Base-by-base conservation (phyloP, 106 monocot genomes). In the Phalaenopsis equestris region DNA sequence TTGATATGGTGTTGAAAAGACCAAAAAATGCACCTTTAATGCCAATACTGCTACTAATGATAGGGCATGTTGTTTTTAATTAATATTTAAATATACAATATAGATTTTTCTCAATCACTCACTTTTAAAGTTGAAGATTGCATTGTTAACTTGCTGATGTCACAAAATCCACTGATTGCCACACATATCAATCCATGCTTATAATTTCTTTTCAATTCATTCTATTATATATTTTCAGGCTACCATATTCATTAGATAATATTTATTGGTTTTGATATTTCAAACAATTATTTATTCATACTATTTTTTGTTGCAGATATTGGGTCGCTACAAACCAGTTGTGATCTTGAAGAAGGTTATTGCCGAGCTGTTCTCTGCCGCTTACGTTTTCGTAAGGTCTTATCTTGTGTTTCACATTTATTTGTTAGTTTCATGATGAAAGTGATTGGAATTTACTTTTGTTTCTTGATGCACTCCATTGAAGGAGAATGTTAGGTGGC, bases 301-400 rank as follows among this genome's bases (percentile, higher is more conserved):
- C 74, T 74, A 74, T 74, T 42, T 74, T 42, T 43, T 74, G 42
- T 74, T 74, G 74, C 89, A 98, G 98, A 90, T 86, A 36, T 87
- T 72, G 94, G 91, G 73, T 80, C 88, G 41, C 83, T 98, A 56
- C 98, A 98, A 79, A 81, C 70, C 15, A 88, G 90, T 88, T 81
- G 83, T 81, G 86, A 93, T 79, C 48, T 92, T 41, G 94, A 94
- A 91, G 98, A 98, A 72, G 94, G 87, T 84, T 98, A 87, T 76
- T 98, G 98, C 80, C 89, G 85, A 86, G 92, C 98, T 78, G 57
- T 94, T 55, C 77, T 98, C 77, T 92, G 90, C 77, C 90, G 98
- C 52, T 80, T 98, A 87, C 98, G 98, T 64, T 98, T 98, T 88
- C 98, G 98, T 98, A 98, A 98, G 98, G 98, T 98, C 92, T 92